phyloP scores from a whole-genome alignment of 805 yeast species.

The Teunomyces gatunensis region DNA sequence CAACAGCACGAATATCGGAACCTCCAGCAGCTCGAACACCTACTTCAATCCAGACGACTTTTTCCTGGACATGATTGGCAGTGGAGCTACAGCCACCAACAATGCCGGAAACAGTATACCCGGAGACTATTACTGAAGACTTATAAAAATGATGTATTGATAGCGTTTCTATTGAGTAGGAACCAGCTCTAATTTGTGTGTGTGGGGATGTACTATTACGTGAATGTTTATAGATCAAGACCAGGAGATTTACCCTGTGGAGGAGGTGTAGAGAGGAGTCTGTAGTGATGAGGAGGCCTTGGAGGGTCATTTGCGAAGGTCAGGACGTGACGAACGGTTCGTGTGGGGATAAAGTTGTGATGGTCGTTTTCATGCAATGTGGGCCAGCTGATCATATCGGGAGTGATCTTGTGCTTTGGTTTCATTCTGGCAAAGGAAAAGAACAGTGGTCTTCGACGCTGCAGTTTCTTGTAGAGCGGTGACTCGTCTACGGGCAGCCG shows the following conservation, averaged over 20 bases:
- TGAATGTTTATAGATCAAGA: slow-evolving; percentile 2
- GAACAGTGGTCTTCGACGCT: neutral
- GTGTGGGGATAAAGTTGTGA: neutral
- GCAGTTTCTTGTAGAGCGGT: neutral
- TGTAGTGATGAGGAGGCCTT: neutral
- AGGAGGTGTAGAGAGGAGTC: neutral
- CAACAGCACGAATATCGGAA: slow-evolving; percentile 6
- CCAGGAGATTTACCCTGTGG: neutral
- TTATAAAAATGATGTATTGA: neutral
- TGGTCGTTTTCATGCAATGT: neutral
- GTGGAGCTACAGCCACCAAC: slow-evolving; percentile 4
- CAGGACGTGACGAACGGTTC: neutral
- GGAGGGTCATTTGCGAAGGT: neutral
- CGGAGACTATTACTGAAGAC: neutral
- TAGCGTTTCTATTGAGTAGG: slow-evolving; percentile 2
- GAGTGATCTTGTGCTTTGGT: neutral
- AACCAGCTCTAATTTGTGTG: neutral
- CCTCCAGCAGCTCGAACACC: slow-evolving; percentile 2
- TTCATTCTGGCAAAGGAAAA: slow-evolving; percentile 1
- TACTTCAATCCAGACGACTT: slow-evolving; percentile 23
- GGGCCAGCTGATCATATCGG: slow-evolving; percentile 2
- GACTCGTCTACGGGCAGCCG: neutral
- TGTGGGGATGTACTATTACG: neutral
- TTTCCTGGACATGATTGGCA: slow-evolving; percentile 17
- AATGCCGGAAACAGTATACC: neutral